phyloP scores from a whole-genome alignment of 169 alveolate genomes.

The Plasmodium knowlesi region DNA sequence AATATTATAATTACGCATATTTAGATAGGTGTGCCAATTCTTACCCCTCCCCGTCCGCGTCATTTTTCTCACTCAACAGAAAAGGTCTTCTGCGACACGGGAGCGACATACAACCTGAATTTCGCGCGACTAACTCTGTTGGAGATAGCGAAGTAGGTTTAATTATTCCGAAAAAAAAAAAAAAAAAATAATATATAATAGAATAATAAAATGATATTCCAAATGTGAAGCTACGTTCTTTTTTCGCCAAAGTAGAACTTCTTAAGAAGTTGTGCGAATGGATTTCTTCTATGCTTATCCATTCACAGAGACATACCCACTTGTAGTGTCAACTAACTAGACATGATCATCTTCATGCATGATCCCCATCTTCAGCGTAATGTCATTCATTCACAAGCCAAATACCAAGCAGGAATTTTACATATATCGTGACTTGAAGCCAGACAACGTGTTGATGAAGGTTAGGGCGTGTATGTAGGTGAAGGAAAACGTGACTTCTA shows the following conservation, averaged over 20 bases:
- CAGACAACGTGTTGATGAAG: slow-evolving; percentile 53
- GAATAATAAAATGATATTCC: background rate
- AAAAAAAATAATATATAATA: background rate
- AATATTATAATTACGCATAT: background rate
- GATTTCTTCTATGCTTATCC: background rate
- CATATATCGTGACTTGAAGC: slow-evolving; percentile 63
- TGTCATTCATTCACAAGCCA: slow-evolving; percentile 58
- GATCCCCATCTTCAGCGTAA: slow-evolving; percentile 8
- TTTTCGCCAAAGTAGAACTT: background rate
- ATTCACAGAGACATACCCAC: background rate
- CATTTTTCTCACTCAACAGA: background rate
- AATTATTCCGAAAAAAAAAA: background rate
- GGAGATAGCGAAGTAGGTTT: slow-evolving; percentile 57
- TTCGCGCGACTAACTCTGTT: slow-evolving; percentile 50
- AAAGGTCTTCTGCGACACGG: slow-evolving; percentile 35
- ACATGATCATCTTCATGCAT: background rate
- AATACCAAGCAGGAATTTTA: slow-evolving; percentile 27
- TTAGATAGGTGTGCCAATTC: background rate
- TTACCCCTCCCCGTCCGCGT: background rate
- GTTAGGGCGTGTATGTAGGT: background rate
- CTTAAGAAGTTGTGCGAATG: background rate
- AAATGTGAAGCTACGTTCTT: background rate
- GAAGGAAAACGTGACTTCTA: background rate
- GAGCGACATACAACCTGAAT: slow-evolving; percentile 16
- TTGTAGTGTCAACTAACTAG: background rate